phyloP scores from a whole-genome alignment of 1,284 basidiomycete species.

The Apiotrichum akiyoshidainum region DNA sequence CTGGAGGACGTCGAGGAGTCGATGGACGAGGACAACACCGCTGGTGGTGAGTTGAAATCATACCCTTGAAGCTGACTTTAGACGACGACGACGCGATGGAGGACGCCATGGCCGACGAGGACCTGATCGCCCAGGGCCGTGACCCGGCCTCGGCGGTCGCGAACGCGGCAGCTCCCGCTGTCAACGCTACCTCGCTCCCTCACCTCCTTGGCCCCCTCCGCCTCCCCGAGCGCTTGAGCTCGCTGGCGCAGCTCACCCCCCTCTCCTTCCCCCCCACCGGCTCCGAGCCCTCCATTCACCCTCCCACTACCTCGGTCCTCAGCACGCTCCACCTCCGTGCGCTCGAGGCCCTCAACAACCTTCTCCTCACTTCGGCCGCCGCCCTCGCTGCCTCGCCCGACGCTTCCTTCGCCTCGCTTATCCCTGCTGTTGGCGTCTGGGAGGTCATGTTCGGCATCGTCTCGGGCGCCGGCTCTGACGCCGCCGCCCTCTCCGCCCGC shows the following conservation, averaged over 20 bases:
- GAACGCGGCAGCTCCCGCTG: slow-evolving; percentile 34
- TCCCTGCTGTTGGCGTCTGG: slow-evolving; percentile 59
- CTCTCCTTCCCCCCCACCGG: slow-evolving; percentile 76
- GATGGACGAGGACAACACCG: slow-evolving; percentile 39
- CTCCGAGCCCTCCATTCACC: slow-evolving; percentile 64
- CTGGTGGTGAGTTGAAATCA: slow-evolving; percentile 32
- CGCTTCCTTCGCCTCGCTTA: slow-evolving; percentile 50
- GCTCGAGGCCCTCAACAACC: slow-evolving; percentile 85
- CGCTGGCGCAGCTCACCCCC: slow-evolving; percentile 65
- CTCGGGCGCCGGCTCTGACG: slow-evolving; percentile 44
- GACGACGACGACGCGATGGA: slow-evolving; percentile 48
- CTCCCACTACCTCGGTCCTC: slow-evolving; percentile 77
- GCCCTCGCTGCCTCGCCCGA: slow-evolving; percentile 12
- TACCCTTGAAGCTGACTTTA: slow-evolving; percentile 45
- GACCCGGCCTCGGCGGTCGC: slow-evolving; percentile 38
- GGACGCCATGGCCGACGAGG: slow-evolving; percentile 49
- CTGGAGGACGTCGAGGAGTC: slow-evolving; percentile 63
- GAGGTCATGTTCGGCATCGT: slow-evolving; percentile 74
- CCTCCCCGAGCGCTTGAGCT: slow-evolving; percentile 59
- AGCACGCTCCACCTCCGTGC: slow-evolving; percentile 76
- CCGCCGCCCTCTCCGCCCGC: slow-evolving; percentile 36
- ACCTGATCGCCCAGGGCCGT: slow-evolving; percentile 45
- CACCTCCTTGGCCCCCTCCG: slow-evolving; percentile 52
- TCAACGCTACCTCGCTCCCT: slow-evolving; percentile 35
- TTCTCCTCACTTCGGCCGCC: slow-evolving; percentile 65